Conservation (phyloP, 768 basidiomycete genomes). For the Antrodiella citrinella region DNA sequence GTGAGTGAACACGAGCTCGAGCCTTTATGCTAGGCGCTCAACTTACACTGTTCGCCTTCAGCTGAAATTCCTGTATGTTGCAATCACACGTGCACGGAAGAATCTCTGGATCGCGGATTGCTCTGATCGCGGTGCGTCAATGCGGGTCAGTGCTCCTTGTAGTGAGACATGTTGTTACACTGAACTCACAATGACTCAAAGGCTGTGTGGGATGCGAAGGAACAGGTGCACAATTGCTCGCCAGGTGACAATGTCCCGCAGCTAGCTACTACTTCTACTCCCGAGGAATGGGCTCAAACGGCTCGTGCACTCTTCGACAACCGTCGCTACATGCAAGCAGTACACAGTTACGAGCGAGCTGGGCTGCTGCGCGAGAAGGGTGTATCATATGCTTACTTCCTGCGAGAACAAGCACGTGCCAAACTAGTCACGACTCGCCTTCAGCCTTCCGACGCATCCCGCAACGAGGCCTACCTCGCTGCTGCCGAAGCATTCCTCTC, state of each 20-base stretch:
- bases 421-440: slow-evolving; percentile 24
- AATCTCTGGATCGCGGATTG: slow-evolving; percentile 65
- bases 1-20: slow-evolving; percentile 22
- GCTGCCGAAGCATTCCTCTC: slow-evolving; percentile 9
- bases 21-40: not conserved
- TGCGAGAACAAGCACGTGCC: slow-evolving; percentile 43
- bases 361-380: slow-evolving; percentile 31
- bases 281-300: slow-evolving; percentile 36
- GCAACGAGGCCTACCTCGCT: slow-evolving; percentile 1
- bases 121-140: slow-evolving; percentile 46
- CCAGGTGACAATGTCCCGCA: slow-evolving; percentile 42
- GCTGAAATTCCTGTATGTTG: slow-evolving; percentile 67
- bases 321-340: slow-evolving; percentile 43
- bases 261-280: slow-evolving; percentile 46
- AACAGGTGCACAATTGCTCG: slow-evolving; percentile 40
- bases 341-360: slow-evolving; percentile 47
- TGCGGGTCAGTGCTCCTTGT: slow-evolving; percentile 44
- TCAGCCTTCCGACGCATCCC: not conserved
- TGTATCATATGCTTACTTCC: slow-evolving; percentile 44
- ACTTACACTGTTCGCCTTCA: slow-evolving; percentile 15
- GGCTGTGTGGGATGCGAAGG: slow-evolving; percentile 42
- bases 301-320: slow-evolving; percentile 34
- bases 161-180: not conserved
- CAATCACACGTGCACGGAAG: slow-evolving; percentile 59
- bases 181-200: slow-evolving; percentile 16